Conservation (phyloP, 1,284 basidiomycete species). For the Tilletia setariae region DNA sequence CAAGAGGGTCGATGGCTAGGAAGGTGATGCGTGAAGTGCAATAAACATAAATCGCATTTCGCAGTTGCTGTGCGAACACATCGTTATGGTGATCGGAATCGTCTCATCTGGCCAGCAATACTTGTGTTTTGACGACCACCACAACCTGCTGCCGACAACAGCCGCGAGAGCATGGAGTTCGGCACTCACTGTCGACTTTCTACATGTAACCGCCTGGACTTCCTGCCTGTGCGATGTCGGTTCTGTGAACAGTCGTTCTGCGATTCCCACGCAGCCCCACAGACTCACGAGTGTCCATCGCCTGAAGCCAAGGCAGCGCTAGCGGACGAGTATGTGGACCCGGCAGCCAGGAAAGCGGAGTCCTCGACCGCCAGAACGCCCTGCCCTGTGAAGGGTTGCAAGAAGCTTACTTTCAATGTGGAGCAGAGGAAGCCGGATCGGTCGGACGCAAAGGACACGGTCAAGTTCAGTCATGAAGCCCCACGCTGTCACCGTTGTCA, state of each 20-base stretch:
- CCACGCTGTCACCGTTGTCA: constrained; percentile 40
- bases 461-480: constrained; percentile 30
- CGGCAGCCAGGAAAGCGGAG: constrained; percentile 14
- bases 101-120: neutral
- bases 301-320: constrained; percentile 26
- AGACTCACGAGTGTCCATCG: constrained; percentile 33
- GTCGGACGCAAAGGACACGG: constrained; percentile 10
- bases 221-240: constrained; percentile 39
- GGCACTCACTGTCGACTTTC: constrained; percentile 35
- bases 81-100: neutral
- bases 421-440: neutral
- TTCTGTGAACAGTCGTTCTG: constrained; percentile 35
- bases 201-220: constrained; percentile 36
- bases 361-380: constrained; percentile 27
- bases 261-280: constrained; percentile 39
- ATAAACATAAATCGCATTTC: neutral
- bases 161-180: constrained; percentile 30
- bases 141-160: neutral
- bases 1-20: constrained; percentile 1
- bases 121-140: neutral
- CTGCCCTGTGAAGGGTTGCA: constrained; percentile 41
- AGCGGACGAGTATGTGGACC: constrained; percentile 28
- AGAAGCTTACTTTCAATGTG: constrained; percentile 36
- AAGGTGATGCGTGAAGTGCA: neutral
- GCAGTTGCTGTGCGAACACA: neutral